These are phyloP conservation scores for Hyaloperonospora brassicae DNA, from an alignment of 352 stramenopile genomes.

Conservation along the genomic window DNA sequence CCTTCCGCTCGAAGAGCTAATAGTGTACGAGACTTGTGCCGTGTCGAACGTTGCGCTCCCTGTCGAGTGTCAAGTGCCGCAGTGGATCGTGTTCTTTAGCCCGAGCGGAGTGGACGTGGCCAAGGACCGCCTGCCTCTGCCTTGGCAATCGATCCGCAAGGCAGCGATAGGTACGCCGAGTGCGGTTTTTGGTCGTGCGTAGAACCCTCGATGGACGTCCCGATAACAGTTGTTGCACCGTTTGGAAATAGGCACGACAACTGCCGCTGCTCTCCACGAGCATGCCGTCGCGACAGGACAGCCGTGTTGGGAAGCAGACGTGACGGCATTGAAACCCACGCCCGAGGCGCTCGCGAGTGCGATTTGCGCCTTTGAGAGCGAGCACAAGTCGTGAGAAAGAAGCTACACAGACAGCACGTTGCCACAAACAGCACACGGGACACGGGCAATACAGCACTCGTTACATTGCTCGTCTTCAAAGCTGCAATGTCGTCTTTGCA, in stretches of 20 bases:
- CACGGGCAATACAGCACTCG: background rate
- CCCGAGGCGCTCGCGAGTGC: conserved; percentile 41
- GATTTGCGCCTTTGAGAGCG: conserved; percentile 40
- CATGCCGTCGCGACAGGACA: conserved; percentile 33
- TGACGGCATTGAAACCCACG: conserved; percentile 47
- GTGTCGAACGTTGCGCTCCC: conserved; percentile 43
- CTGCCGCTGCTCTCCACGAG: conserved; percentile 39
- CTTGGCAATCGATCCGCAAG: conserved; percentile 60
- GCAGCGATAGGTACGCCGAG: conserved; percentile 55
- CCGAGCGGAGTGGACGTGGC: conserved; percentile 64
- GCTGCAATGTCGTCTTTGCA: conserved; percentile 5
- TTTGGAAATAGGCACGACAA: conserved; percentile 52
- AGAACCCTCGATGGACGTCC: conserved; percentile 4
- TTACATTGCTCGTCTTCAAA: conserved; percentile 7
- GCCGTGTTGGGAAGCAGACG: conserved; percentile 42
- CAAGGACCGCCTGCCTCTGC: conserved; percentile 25
- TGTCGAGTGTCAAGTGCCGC: conserved; percentile 23
- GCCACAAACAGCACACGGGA: background rate
- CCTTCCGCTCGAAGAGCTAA: conserved; percentile 48
- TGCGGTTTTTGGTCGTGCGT: background rate
- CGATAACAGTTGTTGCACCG: background rate
- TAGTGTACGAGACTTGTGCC: conserved; percentile 54
- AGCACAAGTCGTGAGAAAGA: conserved; percentile 8
- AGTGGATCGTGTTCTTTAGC: conserved; percentile 80
- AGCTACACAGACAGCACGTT: background rate